Evolutionary conservation across 495 filamentous ascomycete species (phyloP).

Genomic region (Ascodesmis nigricans): DNA sequence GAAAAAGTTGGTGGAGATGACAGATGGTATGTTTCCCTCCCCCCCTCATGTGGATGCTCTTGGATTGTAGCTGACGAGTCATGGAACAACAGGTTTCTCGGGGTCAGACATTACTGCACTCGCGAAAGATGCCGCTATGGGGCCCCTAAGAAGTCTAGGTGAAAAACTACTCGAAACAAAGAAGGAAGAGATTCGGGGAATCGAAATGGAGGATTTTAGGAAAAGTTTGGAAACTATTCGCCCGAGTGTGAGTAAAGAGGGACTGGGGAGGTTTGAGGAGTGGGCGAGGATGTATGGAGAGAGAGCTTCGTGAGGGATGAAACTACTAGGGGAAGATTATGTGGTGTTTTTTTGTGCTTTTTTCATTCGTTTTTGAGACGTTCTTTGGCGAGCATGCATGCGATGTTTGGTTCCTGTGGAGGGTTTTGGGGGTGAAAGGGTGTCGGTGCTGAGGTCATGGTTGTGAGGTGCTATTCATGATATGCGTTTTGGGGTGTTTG

Average conservation of each 20-base stretch:
- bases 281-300: slow-evolving; percentile 92
- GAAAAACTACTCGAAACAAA: slow-evolving; percentile 75
- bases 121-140: slow-evolving; percentile 97
- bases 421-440: no score
- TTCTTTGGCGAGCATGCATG: no score
- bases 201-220: slow-evolving; percentile 62
- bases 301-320: slow-evolving; percentile 42
- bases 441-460: no score
- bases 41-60: not conserved
- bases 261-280: slow-evolving; percentile 70
- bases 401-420: no score
- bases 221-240: slow-evolving; percentile 67
- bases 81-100: slow-evolving; percentile 51
- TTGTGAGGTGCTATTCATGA: no score
- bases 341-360: not conserved
- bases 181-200: slow-evolving; percentile 83
- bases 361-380: no score
- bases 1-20: slow-evolving; percentile 49
- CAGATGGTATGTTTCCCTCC: slow-evolving; percentile 58
- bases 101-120: slow-evolving; percentile 94
- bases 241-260: slow-evolving; percentile 71
- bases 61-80: slow-evolving; percentile 1
- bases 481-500: no score
- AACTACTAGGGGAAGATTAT: no score
- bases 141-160: slow-evolving; percentile 72